phyloP scores from a whole-genome alignment of 192 early-diverging fungal species.

The Haplosporangium gracile region DNA sequence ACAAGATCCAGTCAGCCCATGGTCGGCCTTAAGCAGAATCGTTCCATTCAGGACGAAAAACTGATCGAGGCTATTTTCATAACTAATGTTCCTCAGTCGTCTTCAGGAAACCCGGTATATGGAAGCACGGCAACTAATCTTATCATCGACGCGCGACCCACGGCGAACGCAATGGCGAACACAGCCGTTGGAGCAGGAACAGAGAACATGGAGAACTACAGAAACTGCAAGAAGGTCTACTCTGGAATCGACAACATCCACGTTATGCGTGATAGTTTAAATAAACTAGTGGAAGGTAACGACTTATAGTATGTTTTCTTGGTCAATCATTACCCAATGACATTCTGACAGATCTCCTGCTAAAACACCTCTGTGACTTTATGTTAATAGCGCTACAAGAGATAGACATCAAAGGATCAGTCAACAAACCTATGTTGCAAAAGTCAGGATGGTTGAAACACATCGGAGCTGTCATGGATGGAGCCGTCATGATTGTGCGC shows the following conservation, averaged over 20 bases:
- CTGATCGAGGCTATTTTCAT: conserved; percentile 93
- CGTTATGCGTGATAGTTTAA: conserved; percentile 93
- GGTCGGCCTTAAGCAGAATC: conserved; percentile 94
- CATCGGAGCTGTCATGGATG: conserved; percentile 85
- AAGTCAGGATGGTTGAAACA: conserved; percentile 91
- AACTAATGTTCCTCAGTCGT: conserved; percentile 64
- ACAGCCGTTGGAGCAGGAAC: conserved; percentile 94
- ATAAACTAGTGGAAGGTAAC: conserved; percentile 85
- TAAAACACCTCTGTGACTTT: not conserved
- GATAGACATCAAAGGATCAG: conserved; percentile 58
- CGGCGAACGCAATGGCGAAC: conserved; percentile 94
- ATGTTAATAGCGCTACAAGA: conserved; percentile 63
- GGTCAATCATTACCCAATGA: not conserved
- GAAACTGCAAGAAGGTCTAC: conserved; percentile 86
- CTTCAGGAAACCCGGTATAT: conserved; percentile 59
- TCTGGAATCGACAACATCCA: conserved; percentile 99
- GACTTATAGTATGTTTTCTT: not conserved
- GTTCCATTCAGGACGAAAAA: conserved; percentile 98
- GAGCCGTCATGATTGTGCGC: conserved; percentile 82
- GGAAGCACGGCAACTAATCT: conserved; percentile 76
- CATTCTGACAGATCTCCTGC: not conserved
- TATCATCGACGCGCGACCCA: conserved; percentile 96
- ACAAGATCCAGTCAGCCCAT: conserved; percentile 96
- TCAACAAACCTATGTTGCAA: conserved; percentile 70
- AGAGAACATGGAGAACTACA: conserved; percentile 95